Base-by-base conservation (phyloP, 2,329 filamentous ascomycete species). In the Trichoderma semiorbis region DNA sequence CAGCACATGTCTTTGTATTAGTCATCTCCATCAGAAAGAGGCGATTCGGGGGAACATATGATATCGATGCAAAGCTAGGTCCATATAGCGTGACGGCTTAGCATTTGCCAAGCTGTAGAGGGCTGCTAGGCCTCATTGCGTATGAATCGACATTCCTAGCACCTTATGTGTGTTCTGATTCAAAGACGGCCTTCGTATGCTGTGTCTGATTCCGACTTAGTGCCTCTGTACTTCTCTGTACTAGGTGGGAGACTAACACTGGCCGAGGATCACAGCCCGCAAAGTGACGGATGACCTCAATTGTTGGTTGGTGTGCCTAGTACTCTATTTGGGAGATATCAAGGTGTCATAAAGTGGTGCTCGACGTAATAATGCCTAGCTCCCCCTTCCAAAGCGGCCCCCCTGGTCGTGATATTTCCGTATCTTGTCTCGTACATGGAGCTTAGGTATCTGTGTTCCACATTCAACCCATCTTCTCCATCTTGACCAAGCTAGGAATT, bases 341-440 rank as follows among this genome's bases (percentile, higher is more conserved):
- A 60, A 69, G 53, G 65, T 69, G 65, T 26, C 53, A 69, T 69
- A 60, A 69, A 60, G 65, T 24, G 34, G 65, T 60, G 36, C 36
- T 60, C 65, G 53, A 61, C 65, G 65, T 69, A 69, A 69, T 61
- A 60, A 60, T 39, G 28, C 55, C 21, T 69, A n/a, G 34, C 53
- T 61, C 18, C 36, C 57, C 55, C 65, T 36, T 43, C 57, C 60
- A 69, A 28, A 43, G 26, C 32, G 7, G 14, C 32, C 64, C 65
- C 65, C 65, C 65, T 60, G 65, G 65, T 43, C 55, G 8, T 24
- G 26, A 60, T 69, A 58, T 69, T 69, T 69, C 65, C 65, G 55
- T 14, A 69, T 69, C 53, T 61, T 26, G 55, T 61, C 65, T 60
- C 55, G 28, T 60, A 69, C 55, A 47, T 69, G 53, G 53, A 69